Base-by-base conservation (phyloP, 495 filamentous ascomycete species). In the Penicillium riverlandense region DNA sequence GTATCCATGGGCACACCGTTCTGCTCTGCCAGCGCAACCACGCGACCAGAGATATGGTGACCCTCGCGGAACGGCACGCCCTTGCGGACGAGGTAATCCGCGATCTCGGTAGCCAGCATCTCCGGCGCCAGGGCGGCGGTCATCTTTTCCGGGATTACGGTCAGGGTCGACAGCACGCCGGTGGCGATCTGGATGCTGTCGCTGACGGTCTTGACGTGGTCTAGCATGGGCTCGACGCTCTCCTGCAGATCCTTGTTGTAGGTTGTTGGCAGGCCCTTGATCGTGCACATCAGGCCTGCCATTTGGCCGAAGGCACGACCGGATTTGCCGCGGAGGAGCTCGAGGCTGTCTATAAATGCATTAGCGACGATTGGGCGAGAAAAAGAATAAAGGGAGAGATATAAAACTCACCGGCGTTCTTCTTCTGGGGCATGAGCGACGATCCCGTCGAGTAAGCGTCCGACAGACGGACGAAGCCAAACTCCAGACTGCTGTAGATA, bases 161-260 rank as follows among this genome's bases (percentile, higher is more conserved):
- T 75, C 22, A 95, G 59, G 7, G 82, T 85, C 4, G 75, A 78
- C 12, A 85, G 68, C 4, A 84, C 80, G 41, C 90, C 86, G 35
- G 84, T 88, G 35, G 87, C 86, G 54, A 97, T 96, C 57, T 84
- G 83, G 47, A 95, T 77, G 62, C 84, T 89, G 72, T 94, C 86
- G 37, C 74, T 75, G 39, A 95, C 79, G 8, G 90, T 95, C 70
- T 90, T 89, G 62, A 94, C 77, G 59, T 83, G 82, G 66, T 95
- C 87, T 27, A 97, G 77, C 62, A 97, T 76, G 35, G 86, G 85
- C 71, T 95, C 88, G 49, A 88, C 82, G 46, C 79, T 84, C 69
- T 96, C 91, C 66, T 97, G 91, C 11, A 95, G 71, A 59, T 95
- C 87, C 71, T 96, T 95, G 72, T 96, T 95, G 74, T 96, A 96